phyloP scores from a whole-genome alignment of 2,329 filamentous ascomycete species.

The Talaromyces verruculosus region DNA sequence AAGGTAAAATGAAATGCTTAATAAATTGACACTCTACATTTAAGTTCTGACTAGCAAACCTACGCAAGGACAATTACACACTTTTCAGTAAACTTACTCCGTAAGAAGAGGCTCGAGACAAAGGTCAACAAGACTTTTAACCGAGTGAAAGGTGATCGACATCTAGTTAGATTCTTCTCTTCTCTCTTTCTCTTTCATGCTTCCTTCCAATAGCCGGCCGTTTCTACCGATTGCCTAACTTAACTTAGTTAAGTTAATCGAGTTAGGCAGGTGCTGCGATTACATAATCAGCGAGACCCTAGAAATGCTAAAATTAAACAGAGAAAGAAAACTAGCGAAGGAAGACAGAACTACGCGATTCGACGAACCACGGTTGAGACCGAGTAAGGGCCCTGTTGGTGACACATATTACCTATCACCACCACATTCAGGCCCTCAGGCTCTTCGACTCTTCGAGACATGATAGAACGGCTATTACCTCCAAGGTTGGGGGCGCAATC shows the following conservation, averaged over 20 bases:
- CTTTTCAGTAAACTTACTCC: neutral
- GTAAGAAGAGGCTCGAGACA: neutral
- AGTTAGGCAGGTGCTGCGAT: neutral
- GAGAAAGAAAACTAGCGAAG: neutral
- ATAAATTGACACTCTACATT: neutral
- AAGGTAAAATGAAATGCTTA: neutral
- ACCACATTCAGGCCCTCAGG: neutral
- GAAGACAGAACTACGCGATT: neutral
- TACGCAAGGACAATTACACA: neutral
- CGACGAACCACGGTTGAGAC: neutral
- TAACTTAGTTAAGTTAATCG: too few relatives aligned
- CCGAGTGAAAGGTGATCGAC: neutral
- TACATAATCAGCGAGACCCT: neutral
- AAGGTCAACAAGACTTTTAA: neutral
- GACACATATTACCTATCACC: neutral
- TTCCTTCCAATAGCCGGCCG: neutral
- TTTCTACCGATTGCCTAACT: neutral
- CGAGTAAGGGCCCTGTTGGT: neutral
- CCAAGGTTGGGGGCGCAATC: constrained; percentile 1
- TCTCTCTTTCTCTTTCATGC: neutral
- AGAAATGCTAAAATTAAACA: neutral
- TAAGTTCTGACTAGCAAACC: neutral
- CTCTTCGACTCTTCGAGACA: neutral
- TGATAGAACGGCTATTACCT: neutral
- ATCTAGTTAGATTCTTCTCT: neutral